A percentile compares a stretch with the other conserved stretches of the same genome.
Evolutionary conservation across 345 rosid genomes (phyloP).

Genomic region (Bruguiera parviflora): DNA sequence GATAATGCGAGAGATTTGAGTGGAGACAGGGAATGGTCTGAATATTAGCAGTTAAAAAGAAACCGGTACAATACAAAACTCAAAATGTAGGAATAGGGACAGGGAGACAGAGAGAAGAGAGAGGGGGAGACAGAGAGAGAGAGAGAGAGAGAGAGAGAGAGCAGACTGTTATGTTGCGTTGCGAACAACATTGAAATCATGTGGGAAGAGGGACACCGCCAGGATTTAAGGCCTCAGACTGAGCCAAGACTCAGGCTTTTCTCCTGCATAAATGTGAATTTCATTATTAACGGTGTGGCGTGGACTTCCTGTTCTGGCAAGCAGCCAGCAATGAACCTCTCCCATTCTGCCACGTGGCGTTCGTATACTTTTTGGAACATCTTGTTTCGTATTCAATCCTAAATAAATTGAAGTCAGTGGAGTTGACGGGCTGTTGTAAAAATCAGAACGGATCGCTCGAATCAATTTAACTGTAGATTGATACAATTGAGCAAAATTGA

Average conservation of each 20-base stretch:
- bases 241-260: slow-evolving; percentile 1
- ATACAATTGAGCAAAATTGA: no score
- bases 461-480: no score
- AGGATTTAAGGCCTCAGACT: slow-evolving; percentile 9
- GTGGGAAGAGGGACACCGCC: slow-evolving; percentile 21
- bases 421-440: no score
- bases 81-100: no score
- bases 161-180: background rate
- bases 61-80: background rate
- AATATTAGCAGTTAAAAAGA: background rate
- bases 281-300: no score
- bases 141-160: background rate
- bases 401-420: no score
- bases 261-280: slow-evolving; percentile 8
- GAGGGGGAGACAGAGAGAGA: background rate
- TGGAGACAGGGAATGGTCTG: background rate
- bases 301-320: no score
- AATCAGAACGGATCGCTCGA: no score
- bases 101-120: no score
- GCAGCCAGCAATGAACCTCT: background rate
- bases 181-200: slow-evolving; percentile 23
- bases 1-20: slow-evolving; percentile 2
- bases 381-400: no score
- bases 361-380: background rate
- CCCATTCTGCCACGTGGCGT: slow-evolving; percentile 19